Base-by-base conservation (phyloP, 2,329 filamentous ascomycete genomes). In the Pseudogymnoascus sp. region DNA sequence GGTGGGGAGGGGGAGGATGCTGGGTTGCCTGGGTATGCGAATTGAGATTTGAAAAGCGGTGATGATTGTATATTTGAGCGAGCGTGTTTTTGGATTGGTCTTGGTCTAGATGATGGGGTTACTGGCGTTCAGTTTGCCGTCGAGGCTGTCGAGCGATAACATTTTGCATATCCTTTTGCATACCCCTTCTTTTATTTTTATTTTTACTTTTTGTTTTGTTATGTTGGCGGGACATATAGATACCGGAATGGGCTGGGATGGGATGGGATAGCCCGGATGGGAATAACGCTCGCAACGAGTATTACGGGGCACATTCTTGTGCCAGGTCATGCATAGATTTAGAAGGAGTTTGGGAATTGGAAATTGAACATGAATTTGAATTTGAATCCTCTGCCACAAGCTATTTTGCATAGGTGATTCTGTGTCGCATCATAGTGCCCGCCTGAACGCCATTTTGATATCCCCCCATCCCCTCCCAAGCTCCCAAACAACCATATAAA, bases 331-430 rank as follows among this genome's bases (percentile, higher is more conserved):
- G 43, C 21, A 60, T 45, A 57, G 34, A 31, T 63, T 60, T 63
- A 31, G 28, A 51, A 62, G 36, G 63, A 64, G 41, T 64, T 54
- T 21, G 64, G 62, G 14, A 34, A 28, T 19, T 61, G 37, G 19
- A 25, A 23, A 23, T 39, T 48, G 19, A 48, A 48, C 11, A 48
- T 48, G 11, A 48, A 48, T 48, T 48, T 48, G 19, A 14, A 48
- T 48, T 43, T 43, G 16, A 45, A 21, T 23, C 43, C 43, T 48
- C 2, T 48, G 19, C 43, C 43, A 14, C n/a, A 25, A 13, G 16
- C 21, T 14, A 23, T 14, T 14, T 23, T 48, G 19, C 43, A 25
- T 10, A 23, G n/a, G n/a, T 48, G 21, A 6, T 48, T 23, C 19
- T 14, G 10, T 48, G 21, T 48, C 11, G 21, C 41, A 45, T 23